Conservation (phyloP, 2,329 filamentous ascomycete species). For the Davidsoniella eucalypti region DNA sequence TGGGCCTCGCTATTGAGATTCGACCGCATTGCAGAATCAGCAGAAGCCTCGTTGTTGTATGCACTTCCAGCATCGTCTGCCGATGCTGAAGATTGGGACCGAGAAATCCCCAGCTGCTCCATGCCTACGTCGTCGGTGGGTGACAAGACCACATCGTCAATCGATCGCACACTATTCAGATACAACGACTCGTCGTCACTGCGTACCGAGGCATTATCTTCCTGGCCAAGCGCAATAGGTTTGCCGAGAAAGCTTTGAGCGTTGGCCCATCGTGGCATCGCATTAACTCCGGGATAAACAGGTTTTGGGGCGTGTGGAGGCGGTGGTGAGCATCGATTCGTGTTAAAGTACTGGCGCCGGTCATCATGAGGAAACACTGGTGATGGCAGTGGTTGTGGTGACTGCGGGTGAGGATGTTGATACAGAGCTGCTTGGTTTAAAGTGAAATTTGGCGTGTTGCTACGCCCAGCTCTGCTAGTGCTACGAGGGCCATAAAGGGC, state of each 20-base stretch:
- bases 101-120: no score
- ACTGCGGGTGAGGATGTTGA: not conserved
- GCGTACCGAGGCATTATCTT: slow-evolving; percentile 1
- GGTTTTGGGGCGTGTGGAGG: slow-evolving; percentile 11
- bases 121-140: no score
- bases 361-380: slow-evolving; percentile 8
- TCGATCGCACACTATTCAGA: not conserved
- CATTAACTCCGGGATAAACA: slow-evolving; percentile 5
- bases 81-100: no score
- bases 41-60: no score
- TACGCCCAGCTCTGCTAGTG: not conserved
- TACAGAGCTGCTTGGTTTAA: no score
- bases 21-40: no score
- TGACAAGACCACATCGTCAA: not conserved
- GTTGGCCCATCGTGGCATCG: slow-evolving; percentile 11
- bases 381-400: not conserved
- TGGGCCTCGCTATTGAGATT: no score
- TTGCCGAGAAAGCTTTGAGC: slow-evolving; percentile 9
- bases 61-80: no score
- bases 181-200: slow-evolving; percentile 2
- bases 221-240: not conserved
- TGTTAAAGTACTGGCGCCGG: slow-evolving; percentile 6
- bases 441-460: no score
- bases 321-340: slow-evolving; percentile 7
- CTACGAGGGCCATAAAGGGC: not conserved